Percentiles rank a stretch among this genome's conserved stretches.
These are phyloP conservation scores for Torulaspora microellipsoides DNA, from an alignment of 805 yeast species.

Conservation along the genomic window DNA sequence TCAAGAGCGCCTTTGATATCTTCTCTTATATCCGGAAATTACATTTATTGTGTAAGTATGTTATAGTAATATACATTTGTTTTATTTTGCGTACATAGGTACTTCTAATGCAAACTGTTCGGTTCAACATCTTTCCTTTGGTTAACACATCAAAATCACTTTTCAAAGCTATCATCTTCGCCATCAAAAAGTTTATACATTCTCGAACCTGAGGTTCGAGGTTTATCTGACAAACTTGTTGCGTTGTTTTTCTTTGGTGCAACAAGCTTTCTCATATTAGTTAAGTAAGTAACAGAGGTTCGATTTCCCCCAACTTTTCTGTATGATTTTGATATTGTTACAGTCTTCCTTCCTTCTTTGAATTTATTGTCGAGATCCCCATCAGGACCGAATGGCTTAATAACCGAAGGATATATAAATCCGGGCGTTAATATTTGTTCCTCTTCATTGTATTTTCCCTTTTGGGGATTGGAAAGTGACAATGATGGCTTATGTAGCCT, in stretches of 20 bases:
- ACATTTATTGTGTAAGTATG: no score
- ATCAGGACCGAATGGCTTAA: constrained; percentile 43
- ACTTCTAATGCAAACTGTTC: no score
- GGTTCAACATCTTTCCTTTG: no score
- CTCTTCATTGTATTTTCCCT: background rate
- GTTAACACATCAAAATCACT: background rate
- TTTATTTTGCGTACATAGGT: background rate
- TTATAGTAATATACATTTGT: no score
- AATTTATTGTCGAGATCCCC: constrained; percentile 38
- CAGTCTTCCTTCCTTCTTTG: constrained; percentile 42
- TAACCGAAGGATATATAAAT: constrained; percentile 32
- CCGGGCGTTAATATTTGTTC: constrained; percentile 10
- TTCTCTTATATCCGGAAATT: background rate
- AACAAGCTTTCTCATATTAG: constrained; percentile 35
- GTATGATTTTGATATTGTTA: constrained; percentile 49
- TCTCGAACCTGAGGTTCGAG: background rate
- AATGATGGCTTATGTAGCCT: constrained; percentile 27
- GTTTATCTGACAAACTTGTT: background rate
- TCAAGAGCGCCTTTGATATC: background rate
- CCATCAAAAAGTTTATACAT: constrained; percentile 16
- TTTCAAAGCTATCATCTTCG: constrained; percentile 23
- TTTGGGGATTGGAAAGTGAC: background rate
- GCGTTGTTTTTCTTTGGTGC: constrained; percentile 22
- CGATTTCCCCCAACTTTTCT: constrained; percentile 52
- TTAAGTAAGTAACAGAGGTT: constrained; percentile 55